phyloP scores from a whole-genome alignment of 306 rosid species.

The Cucurbita moschata region DNA sequence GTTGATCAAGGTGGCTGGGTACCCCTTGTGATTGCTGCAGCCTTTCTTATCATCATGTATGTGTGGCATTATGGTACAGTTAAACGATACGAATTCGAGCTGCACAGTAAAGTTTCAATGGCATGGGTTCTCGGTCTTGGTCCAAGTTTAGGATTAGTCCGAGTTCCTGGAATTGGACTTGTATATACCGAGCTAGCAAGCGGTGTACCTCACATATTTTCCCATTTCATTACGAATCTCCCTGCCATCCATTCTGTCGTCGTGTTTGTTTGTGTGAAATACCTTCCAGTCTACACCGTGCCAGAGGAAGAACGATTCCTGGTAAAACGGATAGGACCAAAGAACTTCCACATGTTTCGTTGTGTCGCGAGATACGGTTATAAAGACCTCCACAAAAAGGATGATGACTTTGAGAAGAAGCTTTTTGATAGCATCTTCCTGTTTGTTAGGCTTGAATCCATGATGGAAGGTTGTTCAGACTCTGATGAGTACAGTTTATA shows the following conservation, averaged over 20 bases:
- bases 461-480: constrained; percentile 93
- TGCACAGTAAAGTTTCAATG: constrained; percentile 89
- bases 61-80: constrained; percentile 86
- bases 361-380: constrained; percentile 90
- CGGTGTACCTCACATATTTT: constrained; percentile 89
- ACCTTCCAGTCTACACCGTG: constrained; percentile 85
- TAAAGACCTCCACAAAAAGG: constrained; percentile 74
- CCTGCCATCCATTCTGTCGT: constrained; percentile 95
- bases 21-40: constrained; percentile 74
- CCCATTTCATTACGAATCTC: constrained; percentile 92
- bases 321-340: constrained; percentile 78
- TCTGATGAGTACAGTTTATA: constrained; percentile 60
- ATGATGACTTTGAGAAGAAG: constrained; percentile 72
- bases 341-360: constrained; percentile 77
- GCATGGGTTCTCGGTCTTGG: constrained; percentile 99
- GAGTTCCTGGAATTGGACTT: constrained; percentile 92
- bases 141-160: constrained; percentile 86
- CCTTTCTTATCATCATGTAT: constrained; percentile 63
- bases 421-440: constrained; percentile 56
- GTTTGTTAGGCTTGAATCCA: constrained; percentile 57
- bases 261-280: constrained; percentile 80
- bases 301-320: constrained; percentile 91
- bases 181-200: constrained; percentile 95
- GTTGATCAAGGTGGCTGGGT: constrained; percentile 93
- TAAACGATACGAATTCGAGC: constrained; percentile 70